A percentile compares a stretch with the other conserved stretches of the same genome.
phyloP scores from a whole-genome alignment of 352 stramenopile species.

The Globisporangium camurandrum region DNA sequence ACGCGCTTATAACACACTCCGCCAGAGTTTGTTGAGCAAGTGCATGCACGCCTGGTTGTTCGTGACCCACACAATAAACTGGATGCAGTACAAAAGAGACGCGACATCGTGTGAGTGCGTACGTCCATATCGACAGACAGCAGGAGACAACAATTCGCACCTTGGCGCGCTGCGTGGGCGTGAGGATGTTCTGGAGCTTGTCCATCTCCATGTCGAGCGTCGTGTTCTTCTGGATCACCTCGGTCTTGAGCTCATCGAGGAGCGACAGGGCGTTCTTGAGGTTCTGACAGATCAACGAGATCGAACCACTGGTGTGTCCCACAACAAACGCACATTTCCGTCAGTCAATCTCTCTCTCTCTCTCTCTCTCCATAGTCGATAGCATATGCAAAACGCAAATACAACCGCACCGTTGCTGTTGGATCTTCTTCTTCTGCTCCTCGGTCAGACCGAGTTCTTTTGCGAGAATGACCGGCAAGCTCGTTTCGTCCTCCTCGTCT shows the following conservation, averaged over 20 bases:
- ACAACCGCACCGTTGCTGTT: slow-evolving; percentile 74
- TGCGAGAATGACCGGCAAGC: slow-evolving; percentile 85
- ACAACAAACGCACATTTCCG: slow-evolving; percentile 6
- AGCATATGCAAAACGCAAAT: background rate
- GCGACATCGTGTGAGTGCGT: slow-evolving; percentile 2
- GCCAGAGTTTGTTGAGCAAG: slow-evolving; percentile 95
- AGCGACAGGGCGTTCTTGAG: slow-evolving; percentile 82
- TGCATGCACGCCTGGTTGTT: slow-evolving; percentile 95
- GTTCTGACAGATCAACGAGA: slow-evolving; percentile 84
- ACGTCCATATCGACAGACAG: background rate
- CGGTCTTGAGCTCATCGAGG: slow-evolving; percentile 82
- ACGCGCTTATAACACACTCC: slow-evolving; percentile 81
- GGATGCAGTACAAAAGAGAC: slow-evolving; percentile 9
- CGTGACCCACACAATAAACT: slow-evolving; percentile 95
- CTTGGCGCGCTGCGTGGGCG: slow-evolving; percentile 89
- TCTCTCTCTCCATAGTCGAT: too few relatives aligned
- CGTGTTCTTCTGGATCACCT: slow-evolving; percentile 88
- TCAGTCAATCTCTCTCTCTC: background rate
- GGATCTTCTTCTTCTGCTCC: slow-evolving; percentile 91
- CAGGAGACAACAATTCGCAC: slow-evolving; percentile 15
- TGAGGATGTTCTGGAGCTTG: slow-evolving; percentile 91
- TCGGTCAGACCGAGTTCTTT: slow-evolving; percentile 86
- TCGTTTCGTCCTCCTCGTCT: slow-evolving; percentile 84
- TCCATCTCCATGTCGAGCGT: slow-evolving; percentile 93
- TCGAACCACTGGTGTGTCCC: slow-evolving; percentile 22